A percentile compares a stretch with the other conserved stretches of the same genome.
Evolutionary conservation across 352 stramenopile species (phyloP).

Genomic region (Phytophthora nicotianae): DNA sequence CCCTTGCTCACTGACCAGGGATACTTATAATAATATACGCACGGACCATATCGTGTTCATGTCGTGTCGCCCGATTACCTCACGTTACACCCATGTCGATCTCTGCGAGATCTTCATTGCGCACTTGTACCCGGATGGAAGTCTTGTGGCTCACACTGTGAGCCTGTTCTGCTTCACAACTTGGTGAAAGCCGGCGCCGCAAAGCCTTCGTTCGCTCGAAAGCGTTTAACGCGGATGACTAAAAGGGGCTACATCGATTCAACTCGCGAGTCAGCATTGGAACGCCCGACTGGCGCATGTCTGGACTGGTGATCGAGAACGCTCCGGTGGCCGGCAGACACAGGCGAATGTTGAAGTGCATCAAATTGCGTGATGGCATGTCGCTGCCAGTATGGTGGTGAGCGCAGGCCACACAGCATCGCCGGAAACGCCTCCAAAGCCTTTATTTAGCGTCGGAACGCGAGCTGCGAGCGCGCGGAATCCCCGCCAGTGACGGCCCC

Average conservation of each 20-base stretch:
- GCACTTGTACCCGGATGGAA: too few relatives aligned
- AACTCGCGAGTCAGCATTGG: slow-evolving; percentile 20
- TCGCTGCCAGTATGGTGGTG: slow-evolving; percentile 1
- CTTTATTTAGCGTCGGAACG: slow-evolving; percentile 33
- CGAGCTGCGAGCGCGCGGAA: slow-evolving; percentile 5
- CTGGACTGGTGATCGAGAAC: slow-evolving; percentile 10
- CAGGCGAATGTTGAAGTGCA: slow-evolving; percentile 11
- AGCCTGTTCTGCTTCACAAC: too few relatives aligned
- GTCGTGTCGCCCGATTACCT: too few relatives aligned
- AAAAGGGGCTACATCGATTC: neutral
- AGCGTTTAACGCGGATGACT: too few relatives aligned
- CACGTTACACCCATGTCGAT: too few relatives aligned
- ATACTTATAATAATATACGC: too few relatives aligned
- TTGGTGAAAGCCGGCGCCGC: too few relatives aligned
- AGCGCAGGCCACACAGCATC: neutral
- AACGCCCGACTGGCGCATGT: slow-evolving; percentile 12
- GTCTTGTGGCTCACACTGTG: too few relatives aligned
- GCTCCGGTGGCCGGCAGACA: slow-evolving; percentile 3
- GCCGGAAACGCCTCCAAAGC: slow-evolving; percentile 4
- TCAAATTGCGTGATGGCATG: slow-evolving; percentile 10
- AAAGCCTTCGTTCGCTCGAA: too few relatives aligned
- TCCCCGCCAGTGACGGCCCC: neutral
- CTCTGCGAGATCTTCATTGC: too few relatives aligned
- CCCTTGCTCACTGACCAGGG: too few relatives aligned
- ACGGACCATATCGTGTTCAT: too few relatives aligned